Base-by-base conservation (phyloP, 2,329 filamentous ascomycete species). In the Talaromyces sp. region DNA sequence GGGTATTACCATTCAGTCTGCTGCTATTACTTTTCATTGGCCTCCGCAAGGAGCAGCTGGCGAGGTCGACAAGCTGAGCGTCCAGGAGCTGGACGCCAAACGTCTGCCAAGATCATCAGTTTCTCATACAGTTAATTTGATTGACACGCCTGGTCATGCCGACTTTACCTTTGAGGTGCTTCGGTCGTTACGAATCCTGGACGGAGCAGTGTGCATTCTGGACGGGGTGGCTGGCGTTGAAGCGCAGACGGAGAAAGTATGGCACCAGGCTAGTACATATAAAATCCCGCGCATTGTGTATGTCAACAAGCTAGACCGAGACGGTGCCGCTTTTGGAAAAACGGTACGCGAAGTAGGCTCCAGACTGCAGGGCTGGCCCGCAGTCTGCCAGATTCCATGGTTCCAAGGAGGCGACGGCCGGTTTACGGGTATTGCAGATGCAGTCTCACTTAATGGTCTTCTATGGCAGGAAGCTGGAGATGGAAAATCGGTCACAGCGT, bases 131-230 rank as follows among this genome's bases (percentile, higher is more conserved):
- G 87, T 96, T 73, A 96, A 96, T 71, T 79, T 96, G 1, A 97
- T 99, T 62, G 94, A 99, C 72, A 97, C 94, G 0, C 94, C 94
- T 2, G 94, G 94, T 1, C 94, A 99, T 71, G 92, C 95, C 24
- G 94, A 99, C 73, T 99, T 99, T 68, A 92, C 93, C 0, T 97
- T 97, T 69, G 94, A 99, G 73, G 94, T 97, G 2, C 84, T 97
- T 65, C 86, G 94, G 12, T 97, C 93, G 32, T 80, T 97, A 7
- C 87, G 91, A 21, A 89, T 96, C 35, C 82, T 96, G 0, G 92
- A 96, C 70, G 92, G 92, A 5, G 91, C 91, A 1, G 88, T 96
- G n/a, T 96, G 91, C 69, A 92, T 96, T 68, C 85, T 96, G 8
- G 92, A 96, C 71, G 92, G 90, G 0, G 92, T 96, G 41, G 92